Evolutionary conservation across 2,329 filamentous ascomycete genomes (phyloP).

Genomic region (Beauveria scarabaeidicola): DNA sequence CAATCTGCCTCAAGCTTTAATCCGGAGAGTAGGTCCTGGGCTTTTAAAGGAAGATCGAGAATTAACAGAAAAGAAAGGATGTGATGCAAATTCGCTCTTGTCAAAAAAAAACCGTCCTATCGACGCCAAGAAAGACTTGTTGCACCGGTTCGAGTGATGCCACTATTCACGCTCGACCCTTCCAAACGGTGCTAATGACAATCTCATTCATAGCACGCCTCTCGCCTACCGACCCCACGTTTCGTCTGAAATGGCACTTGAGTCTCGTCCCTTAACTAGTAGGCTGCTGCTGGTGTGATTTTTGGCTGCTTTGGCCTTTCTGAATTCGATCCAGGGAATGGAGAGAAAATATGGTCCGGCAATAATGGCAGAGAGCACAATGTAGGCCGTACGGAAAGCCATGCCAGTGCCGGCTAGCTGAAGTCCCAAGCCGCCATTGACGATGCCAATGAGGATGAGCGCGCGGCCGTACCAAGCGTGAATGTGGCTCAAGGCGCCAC

Average conservation of each 20-base stretch:
- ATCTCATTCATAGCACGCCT: background rate
- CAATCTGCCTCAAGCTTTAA: too few relatives aligned
- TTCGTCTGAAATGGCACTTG: background rate
- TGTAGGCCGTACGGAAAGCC: constrained; percentile 43
- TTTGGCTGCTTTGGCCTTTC: background rate
- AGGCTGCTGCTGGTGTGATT: background rate
- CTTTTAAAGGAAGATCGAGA: too few relatives aligned
- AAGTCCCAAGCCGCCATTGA: constrained; percentile 57
- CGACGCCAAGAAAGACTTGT: too few relatives aligned
- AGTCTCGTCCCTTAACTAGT: background rate
- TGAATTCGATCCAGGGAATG: constrained; percentile 4
- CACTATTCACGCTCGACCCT: background rate
- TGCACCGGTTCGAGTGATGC: too few relatives aligned
- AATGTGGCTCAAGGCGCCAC: constrained; percentile 43
- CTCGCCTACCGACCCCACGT: background rate
- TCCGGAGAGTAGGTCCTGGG: too few relatives aligned
- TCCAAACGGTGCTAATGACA: background rate
- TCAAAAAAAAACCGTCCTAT: too few relatives aligned
- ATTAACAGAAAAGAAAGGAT: too few relatives aligned
- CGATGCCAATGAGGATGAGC: constrained; percentile 48
- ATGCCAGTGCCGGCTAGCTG: constrained; percentile 34
- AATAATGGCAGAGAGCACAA: constrained; percentile 44
- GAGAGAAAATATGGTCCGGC: constrained; percentile 35
- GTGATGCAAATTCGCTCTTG: too few relatives aligned
- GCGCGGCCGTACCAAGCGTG: constrained; percentile 57